A percentile compares a stretch with the other conserved stretches of the same genome.
Conservation (phyloP, 2,329 filamentous ascomycete genomes). For the Proliferodiscus dingleyae region DNA sequence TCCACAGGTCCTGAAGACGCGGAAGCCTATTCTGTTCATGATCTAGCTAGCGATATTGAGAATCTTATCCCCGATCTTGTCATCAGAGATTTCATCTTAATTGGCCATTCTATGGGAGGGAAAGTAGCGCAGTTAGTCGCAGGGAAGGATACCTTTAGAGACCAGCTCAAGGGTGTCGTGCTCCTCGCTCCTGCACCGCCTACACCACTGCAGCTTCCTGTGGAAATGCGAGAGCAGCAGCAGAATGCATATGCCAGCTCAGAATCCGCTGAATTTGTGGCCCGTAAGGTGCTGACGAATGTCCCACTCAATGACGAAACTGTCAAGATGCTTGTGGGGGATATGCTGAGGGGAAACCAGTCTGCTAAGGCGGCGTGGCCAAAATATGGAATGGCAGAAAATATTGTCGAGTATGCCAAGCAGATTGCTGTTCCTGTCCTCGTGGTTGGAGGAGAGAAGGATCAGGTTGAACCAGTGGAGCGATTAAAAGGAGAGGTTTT, state of each 20-base stretch:
- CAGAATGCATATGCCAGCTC: constrained; percentile 30
- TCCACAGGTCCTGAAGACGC: constrained; percentile 29
- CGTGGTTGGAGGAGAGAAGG: constrained; percentile 30
- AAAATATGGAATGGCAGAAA: constrained; percentile 32
- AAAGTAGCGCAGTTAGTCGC: constrained; percentile 33
- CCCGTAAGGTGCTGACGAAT: constrained; percentile 31
- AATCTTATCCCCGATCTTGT: constrained; percentile 18
- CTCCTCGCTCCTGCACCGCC: constrained; percentile 34
- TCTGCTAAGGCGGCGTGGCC: constrained; percentile 34
- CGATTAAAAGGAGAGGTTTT: constrained; percentile 27
- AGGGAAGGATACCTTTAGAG: constrained; percentile 1
- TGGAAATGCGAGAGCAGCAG: constrained; percentile 34
- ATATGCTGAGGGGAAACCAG: constrained; percentile 30
- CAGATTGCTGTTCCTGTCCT: constrained; percentile 20
- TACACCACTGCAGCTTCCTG: constrained; percentile 28
- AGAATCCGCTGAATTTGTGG: constrained; percentile 30
- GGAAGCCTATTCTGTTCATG: constrained; percentile 29
- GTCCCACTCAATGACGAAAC: constrained; percentile 7
- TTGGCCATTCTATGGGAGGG: constrained; percentile 38
- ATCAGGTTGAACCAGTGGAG: constrained; percentile 33
- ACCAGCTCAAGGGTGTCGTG: constrained; percentile 29
- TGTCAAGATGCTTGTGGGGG: constrained; percentile 17
- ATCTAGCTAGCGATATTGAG: constrained; percentile 22
- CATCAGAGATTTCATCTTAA: constrained; percentile 28
- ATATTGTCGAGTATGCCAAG: constrained; percentile 24